Conservation (phyloP, 352 stramenopile genomes). For the Phytophthora europaea region DNA sequence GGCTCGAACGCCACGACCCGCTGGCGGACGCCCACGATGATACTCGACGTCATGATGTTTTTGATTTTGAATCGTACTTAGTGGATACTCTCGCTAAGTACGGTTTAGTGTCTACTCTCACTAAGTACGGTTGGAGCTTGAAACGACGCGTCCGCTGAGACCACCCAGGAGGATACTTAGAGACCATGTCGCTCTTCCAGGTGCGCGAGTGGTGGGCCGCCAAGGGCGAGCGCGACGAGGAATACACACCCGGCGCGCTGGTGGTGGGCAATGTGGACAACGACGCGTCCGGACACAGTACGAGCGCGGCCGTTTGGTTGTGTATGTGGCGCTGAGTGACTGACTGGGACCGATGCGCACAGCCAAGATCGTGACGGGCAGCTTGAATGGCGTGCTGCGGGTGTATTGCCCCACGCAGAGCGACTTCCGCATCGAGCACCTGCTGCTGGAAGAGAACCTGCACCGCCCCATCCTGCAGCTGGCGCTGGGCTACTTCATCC, state of each 20-base stretch:
- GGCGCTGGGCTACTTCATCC: conserved; percentile 85
- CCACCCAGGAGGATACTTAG: conserved; percentile 12
- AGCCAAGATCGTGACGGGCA: conserved; percentile 93
- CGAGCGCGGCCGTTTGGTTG: not conserved
- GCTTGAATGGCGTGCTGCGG: conserved; percentile 86
- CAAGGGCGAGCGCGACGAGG: conserved; percentile 76
- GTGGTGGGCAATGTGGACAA: conserved; percentile 92
- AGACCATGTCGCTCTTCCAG: conserved; percentile 91
- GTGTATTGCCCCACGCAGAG: conserved; percentile 85
- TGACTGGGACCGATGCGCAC: not conserved
- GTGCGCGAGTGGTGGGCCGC: conserved; percentile 90
- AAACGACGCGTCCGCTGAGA: conserved; percentile 37
- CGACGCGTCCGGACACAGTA: conserved; percentile 64
- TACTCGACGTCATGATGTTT: conserved; percentile 14
- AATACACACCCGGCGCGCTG: conserved; percentile 84
- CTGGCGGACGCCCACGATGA: conserved; percentile 48
- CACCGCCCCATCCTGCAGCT: conserved; percentile 90
- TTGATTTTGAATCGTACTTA: not conserved
- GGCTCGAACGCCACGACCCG: conserved; percentile 57
- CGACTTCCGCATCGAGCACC: conserved; percentile 91
- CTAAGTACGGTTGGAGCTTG: conserved; percentile 15
- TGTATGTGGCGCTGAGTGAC: not conserved
- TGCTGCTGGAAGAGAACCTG: conserved; percentile 90
- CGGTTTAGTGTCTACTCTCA: not conserved
- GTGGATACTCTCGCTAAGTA: not conserved